Evolutionary conservation across 345 rosid genomes (phyloP).

Genomic region (Hirschfeldia incana): DNA sequence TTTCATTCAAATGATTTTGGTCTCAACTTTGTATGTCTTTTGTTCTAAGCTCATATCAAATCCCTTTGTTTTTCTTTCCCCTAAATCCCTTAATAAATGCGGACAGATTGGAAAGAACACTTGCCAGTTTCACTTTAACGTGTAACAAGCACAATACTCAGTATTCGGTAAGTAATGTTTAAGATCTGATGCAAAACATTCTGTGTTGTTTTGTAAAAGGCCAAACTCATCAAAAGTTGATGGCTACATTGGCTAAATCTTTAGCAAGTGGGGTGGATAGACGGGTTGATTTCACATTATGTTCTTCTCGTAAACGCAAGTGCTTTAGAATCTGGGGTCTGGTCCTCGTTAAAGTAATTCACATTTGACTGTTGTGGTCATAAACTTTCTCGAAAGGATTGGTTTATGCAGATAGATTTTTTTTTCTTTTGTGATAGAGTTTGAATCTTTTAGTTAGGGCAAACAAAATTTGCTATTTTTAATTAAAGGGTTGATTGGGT

Average conservation of each 20-base stretch:
- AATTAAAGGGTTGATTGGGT: conserved; percentile 36
- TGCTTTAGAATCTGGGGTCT: conserved; percentile 40
- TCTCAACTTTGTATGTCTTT: conserved; percentile 27
- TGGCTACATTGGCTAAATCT: conserved; percentile 22
- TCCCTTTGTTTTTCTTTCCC: background rate
- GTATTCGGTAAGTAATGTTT: background rate
- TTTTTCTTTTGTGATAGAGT: conserved; percentile 23
- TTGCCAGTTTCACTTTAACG: background rate
- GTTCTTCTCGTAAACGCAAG: conserved; percentile 40
- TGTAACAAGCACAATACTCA: background rate
- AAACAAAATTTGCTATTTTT: conserved; percentile 26
- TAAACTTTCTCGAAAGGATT: conserved; percentile 32
- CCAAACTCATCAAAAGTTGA: conserved; percentile 34
- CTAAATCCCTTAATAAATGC: background rate
- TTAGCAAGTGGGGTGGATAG: conserved; percentile 36
- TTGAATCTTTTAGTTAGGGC: conserved; percentile 33
- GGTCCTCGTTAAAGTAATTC: conserved; percentile 30
- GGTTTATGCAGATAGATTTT: conserved; percentile 18
- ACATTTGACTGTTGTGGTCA: conserved; percentile 40
- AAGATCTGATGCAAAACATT: conserved; percentile 14
- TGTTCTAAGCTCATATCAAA: conserved; percentile 11
- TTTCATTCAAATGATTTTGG: conserved; percentile 32
- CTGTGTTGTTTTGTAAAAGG: conserved; percentile 18
- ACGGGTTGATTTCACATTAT: conserved; percentile 24
- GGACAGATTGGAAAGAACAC: background rate